Evolutionary conservation across 2,329 filamentous ascomycete genomes (phyloP).

Genomic region (Mycocentrospora acerina): DNA sequence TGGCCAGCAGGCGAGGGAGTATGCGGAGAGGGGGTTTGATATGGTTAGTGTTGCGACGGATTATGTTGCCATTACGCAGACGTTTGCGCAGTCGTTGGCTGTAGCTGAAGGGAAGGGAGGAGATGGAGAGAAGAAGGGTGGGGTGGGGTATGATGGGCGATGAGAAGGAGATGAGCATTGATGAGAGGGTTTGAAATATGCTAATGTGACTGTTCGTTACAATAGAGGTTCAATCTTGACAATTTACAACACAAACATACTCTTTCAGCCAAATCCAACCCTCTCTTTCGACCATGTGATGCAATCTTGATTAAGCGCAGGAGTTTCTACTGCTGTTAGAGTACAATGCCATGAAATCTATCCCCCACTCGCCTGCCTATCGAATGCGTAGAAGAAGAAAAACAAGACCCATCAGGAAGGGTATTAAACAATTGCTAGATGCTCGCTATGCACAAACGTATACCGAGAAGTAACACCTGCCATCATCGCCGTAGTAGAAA

Average conservation of each 20-base stretch:
- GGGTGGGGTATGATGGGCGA: constrained; percentile 26
- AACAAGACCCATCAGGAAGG: background rate
- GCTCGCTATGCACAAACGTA: constrained; percentile 1
- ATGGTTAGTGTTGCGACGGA: constrained; percentile 53
- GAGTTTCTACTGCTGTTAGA: no score
- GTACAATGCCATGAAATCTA: background rate
- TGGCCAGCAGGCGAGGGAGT: constrained; percentile 54
- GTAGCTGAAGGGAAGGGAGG: constrained; percentile 32
- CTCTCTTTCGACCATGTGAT: no score
- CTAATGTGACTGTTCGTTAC: constrained; percentile 4
- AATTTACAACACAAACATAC: no score
- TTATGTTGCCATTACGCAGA: constrained; percentile 47
- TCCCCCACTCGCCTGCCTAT: background rate
- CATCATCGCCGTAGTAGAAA: no score
- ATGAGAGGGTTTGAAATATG: no score
- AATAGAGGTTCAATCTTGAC: no score
- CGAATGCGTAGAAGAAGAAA: background rate
- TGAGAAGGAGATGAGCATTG: no score
- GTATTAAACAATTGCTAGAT: constrained; percentile 4
- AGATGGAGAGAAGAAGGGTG: constrained; percentile 5
- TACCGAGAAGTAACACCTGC: background rate
- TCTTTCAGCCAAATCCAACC: no score
- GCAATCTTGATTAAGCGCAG: no score
- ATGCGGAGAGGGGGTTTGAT: constrained; percentile 57
- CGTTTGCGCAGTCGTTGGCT: constrained; percentile 40